Evolutionary conservation across 164 flowering plant genomes (phyloP).

Genomic region (Berberis thunbergii): DNA sequence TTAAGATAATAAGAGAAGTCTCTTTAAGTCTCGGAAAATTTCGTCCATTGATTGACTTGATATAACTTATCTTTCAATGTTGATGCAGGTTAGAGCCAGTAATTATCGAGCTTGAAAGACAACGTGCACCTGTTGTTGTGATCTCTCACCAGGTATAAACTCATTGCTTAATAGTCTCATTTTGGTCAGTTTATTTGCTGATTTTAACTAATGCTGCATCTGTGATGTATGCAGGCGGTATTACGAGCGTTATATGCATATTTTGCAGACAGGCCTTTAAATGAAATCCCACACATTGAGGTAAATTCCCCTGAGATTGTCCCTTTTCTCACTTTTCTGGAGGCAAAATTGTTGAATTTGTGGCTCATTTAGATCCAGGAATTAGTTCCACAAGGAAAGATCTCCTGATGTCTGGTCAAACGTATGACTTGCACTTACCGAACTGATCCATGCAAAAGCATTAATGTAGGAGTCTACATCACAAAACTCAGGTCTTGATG

Average conservation of each 20-base stretch:
- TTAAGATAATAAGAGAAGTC: neutral
- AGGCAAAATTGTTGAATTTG: too few relatives aligned
- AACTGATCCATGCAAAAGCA: too few relatives aligned
- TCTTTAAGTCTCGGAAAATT: neutral
- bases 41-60: neutral
- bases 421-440: too few relatives aligned
- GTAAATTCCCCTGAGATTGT: conserved; percentile 23
- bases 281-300: conserved; percentile 97
- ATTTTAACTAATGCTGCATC: neutral
- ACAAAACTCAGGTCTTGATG: too few relatives aligned
- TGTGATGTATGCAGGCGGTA: conserved; percentile 56
- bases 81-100: conserved; percentile 90
- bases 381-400: too few relatives aligned
- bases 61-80: neutral
- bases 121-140: conserved; percentile 95
- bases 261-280: conserved; percentile 93
- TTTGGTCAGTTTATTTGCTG: neutral
- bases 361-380: too few relatives aligned
- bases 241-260: conserved; percentile 95
- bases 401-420: too few relatives aligned
- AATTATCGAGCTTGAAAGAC: conserved; percentile 95
- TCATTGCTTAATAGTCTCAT: neutral
- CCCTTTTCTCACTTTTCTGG: neutral
- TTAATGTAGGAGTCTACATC: too few relatives aligned
- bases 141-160: conserved; percentile 81